These are phyloP conservation scores for Epichloe gansuensis DNA, from an alignment of 2,329 filamentous ascomycete genomes.

Conservation along the genomic window DNA sequence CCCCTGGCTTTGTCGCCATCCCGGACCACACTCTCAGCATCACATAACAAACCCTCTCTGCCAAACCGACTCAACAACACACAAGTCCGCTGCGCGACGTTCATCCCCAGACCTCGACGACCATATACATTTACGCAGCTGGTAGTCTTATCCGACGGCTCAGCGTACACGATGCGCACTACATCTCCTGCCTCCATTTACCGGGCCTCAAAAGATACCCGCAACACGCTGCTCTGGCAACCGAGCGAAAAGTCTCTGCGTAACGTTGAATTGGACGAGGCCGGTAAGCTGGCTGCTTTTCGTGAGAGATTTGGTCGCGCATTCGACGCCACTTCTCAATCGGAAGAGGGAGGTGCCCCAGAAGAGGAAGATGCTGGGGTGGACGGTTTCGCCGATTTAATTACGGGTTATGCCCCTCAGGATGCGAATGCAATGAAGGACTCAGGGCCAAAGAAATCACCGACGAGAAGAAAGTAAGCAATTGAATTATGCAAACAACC, in stretches of 20 bases:
- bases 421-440: conserved; percentile 23
- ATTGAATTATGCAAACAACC: background rate
- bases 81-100: conserved; percentile 69
- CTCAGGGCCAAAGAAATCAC: conserved; percentile 27
- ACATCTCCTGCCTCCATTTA: conserved; percentile 54
- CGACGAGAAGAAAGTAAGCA: conserved; percentile 34
- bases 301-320: conserved; percentile 68
- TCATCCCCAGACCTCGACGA: conserved; percentile 75
- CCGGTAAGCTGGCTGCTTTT: conserved; percentile 78
- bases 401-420: conserved; percentile 34
- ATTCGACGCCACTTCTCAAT: conserved; percentile 52
- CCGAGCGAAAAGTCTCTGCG: conserved; percentile 66
- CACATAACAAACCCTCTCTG: conserved; percentile 13
- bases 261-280: conserved; percentile 91
- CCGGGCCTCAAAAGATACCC: conserved; percentile 61
- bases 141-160: conserved; percentile 82
- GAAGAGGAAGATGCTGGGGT: conserved; percentile 14
- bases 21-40: conserved; percentile 10
- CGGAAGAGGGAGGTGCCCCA: conserved; percentile 18
- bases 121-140: conserved; percentile 98
- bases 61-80: conserved; percentile 16
- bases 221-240: conserved; percentile 87
- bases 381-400: conserved; percentile 34
- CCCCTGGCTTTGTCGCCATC: conserved; percentile 18
- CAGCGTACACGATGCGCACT: conserved; percentile 67